phyloP scores from a whole-genome alignment of 345 rosid genomes.

The Acer saccharum region DNA sequence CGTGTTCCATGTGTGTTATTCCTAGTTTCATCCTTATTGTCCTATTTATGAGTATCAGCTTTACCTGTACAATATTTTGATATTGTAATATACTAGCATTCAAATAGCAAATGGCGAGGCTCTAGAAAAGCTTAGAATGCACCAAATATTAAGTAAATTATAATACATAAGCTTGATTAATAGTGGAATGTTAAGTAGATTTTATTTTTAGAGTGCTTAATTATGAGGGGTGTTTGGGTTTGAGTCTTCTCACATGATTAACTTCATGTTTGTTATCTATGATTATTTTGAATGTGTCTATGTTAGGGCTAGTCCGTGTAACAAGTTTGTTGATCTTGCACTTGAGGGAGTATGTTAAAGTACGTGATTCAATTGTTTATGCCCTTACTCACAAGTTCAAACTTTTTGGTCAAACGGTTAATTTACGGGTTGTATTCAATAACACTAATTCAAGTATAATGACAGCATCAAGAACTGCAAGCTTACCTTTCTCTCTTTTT shows the following conservation, averaged over 20 bases:
- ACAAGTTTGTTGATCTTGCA: neutral
- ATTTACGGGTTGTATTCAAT: neutral
- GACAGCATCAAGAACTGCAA: slow-evolving; percentile 11
- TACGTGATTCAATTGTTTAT: neutral
- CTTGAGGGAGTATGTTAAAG: neutral
- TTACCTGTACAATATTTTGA: neutral
- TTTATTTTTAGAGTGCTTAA: neutral
- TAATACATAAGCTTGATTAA: neutral
- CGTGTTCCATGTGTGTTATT: neutral
- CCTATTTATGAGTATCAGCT: neutral
- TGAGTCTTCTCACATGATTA: neutral
- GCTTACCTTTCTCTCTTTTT: slow-evolving; percentile 91
- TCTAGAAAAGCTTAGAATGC: neutral
- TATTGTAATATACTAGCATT: slow-evolving; percentile 9
- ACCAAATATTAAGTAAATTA: neutral
- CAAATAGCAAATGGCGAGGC: neutral
- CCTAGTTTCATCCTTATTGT: neutral
- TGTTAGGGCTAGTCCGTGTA: neutral
- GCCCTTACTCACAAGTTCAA: neutral
- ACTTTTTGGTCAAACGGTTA: neutral
- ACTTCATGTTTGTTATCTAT: too few species aligned
- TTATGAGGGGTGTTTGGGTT: neutral
- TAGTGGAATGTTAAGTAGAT: neutral
- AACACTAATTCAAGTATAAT: slow-evolving; percentile 1
- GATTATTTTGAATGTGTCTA: neutral